These are phyloP conservation scores for Sechiopsis laciniata DNA, from an alignment of 306 rosid species.

Conservation along the genomic window DNA sequence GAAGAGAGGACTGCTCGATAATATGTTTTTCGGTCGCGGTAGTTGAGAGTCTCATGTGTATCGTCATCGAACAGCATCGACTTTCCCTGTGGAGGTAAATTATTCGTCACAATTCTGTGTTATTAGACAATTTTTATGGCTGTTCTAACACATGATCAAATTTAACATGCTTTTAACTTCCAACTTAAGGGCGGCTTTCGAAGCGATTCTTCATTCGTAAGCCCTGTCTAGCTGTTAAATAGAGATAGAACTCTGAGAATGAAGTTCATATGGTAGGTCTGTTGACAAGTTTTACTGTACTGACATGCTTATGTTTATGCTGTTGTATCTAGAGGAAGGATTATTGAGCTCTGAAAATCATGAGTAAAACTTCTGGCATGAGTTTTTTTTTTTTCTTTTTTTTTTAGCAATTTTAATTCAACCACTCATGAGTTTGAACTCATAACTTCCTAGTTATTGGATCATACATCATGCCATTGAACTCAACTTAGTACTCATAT, in stretches of 20 bases:
- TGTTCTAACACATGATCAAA: not conserved
- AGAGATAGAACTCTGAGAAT: not conserved
- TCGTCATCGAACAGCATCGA: not conserved
- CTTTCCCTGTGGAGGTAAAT: not conserved
- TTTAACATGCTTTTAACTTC: not conserved
- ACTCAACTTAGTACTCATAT: no score
- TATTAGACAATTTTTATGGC: not conserved
- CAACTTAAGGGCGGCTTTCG: not conserved
- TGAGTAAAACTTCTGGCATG: not conserved
- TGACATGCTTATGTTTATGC: not conserved
- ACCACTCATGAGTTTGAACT: no score
- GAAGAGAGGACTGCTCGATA: slow-evolving; percentile 55
- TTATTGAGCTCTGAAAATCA: not conserved
- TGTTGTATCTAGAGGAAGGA: not conserved
- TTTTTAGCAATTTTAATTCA: no score
- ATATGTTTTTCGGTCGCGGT: not conserved
- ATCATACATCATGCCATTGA: no score
- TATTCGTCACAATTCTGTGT: not conserved
- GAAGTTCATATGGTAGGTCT: slow-evolving; percentile 1
- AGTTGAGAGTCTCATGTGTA: not conserved
- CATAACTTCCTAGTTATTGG: no score
- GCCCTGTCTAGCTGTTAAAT: not conserved
- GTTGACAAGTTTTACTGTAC: not conserved
- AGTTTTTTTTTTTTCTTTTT: not conserved
- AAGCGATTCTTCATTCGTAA: not conserved